phyloP scores from a whole-genome alignment of 139 green algal species.

The Chlamydomonas applanata region DNA sequence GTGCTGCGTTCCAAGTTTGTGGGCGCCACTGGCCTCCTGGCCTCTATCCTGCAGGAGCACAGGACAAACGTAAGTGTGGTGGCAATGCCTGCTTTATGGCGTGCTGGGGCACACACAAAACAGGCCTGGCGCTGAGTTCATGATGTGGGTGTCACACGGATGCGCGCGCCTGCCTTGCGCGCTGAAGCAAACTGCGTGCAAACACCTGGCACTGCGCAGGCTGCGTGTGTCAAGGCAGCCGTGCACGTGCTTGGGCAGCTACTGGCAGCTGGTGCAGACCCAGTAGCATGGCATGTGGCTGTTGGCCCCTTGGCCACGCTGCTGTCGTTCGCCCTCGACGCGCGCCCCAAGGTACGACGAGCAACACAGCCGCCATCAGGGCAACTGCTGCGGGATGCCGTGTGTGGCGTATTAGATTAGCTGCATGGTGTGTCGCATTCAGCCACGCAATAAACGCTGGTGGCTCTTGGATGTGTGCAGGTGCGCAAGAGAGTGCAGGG shows the following conservation, averaged over 20 bases:
- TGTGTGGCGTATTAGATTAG: no score
- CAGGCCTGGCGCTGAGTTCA: no score
- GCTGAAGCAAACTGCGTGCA: neutral
- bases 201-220: constrained; percentile 41
- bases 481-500: constrained; percentile 61
- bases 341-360: constrained; percentile 62
- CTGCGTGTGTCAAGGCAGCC: constrained; percentile 45
- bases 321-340: constrained; percentile 51
- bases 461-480: no score
- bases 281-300: constrained; percentile 39
- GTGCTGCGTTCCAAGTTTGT: constrained; percentile 64
- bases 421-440: no score
- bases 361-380: no score
- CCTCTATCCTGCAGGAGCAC: constrained; percentile 42
- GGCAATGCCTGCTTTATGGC: no score
- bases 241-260: constrained; percentile 57
- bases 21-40: constrained; percentile 40
- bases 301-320: constrained; percentile 32
- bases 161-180: neutral
- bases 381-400: no score
- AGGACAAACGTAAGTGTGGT: constrained; percentile 26
- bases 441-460: no score
- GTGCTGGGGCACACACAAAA: no score
- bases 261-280: constrained; percentile 52
- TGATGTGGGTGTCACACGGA: no score